Base-by-base conservation (phyloP, 1,139 yeast genomes). In the Candida pseudoviswanathii region DNA sequence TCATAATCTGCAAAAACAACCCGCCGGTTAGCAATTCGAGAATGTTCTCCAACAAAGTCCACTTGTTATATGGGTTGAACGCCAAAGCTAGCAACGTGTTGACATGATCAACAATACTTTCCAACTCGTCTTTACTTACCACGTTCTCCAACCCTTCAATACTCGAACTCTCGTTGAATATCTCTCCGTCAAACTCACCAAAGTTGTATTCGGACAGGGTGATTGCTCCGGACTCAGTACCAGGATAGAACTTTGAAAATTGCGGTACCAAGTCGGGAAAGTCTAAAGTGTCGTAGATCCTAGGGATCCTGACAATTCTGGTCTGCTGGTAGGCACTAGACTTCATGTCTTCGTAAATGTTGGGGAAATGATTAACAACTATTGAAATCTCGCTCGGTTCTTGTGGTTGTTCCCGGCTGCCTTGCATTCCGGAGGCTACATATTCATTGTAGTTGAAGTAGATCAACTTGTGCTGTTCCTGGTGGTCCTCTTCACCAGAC, bases 381-480 rank as follows among this genome's bases (percentile, higher is more conserved):
- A 85, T 57, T 1, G 77, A 63, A 36, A 59, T 27, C 3, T 38
- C 39, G 5, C 26, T 10, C 10, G 26, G 42, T 36, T 16, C 10
- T 8, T 6, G 2, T 36, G 27, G n/a, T 22, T 26, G 62, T 29
- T 62, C 50, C 25, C 31, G 47, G 41, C 4, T 29, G 26, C 42
- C 25, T 7, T 39, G 27, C 9, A 65, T 27, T 62, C 58, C 61
- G 70, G 75, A 42, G 67, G 71, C 68, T 9, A 78, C 58, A 59
- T 70, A 82, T 61, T 86, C 91, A 58, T 86, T 89, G 58, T 84
- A 84, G 60, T 86, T 86, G 75, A 84, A 86, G 62, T 81, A 84
- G 31, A 61, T 61, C 9, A 75, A 47, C 8, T 40, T 41, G 8
- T 47, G 43, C 4, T 24, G 43, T n/a, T 41, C 26, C n/a, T 10